Percentiles rank a stretch among this genome's conserved stretches.
Conservation (phyloP, 768 basidiomycete genomes). For the Vararia minispora region DNA sequence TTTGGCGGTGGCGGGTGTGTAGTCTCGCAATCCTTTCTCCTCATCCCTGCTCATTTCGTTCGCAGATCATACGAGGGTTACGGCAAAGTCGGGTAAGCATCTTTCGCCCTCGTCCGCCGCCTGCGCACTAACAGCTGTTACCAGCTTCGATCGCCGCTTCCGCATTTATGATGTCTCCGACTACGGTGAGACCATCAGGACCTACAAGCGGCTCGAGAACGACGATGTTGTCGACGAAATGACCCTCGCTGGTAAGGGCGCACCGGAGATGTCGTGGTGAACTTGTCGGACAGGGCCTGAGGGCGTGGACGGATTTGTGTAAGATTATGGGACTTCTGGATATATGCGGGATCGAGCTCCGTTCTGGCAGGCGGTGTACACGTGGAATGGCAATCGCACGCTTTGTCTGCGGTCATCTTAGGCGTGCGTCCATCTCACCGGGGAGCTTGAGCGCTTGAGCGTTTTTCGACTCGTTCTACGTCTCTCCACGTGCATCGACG, state of each 20-base stretch:
- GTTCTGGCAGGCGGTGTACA: too few relatives aligned
- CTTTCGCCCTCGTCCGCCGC: not conserved
- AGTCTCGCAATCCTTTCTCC: not conserved
- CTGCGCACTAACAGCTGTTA: constrained; percentile 5
- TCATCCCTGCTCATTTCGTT: constrained; percentile 8
- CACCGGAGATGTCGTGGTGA: too few relatives aligned
- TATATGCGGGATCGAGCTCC: too few relatives aligned
- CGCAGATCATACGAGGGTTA: constrained; percentile 74
- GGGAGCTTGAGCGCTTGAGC: too few relatives aligned
- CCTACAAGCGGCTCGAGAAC: constrained; percentile 74
- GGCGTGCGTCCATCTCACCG: too few relatives aligned
- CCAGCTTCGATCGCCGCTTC: constrained; percentile 83
- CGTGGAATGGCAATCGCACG: too few relatives aligned
- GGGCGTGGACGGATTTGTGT: too few relatives aligned
- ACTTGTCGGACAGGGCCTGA: too few relatives aligned
- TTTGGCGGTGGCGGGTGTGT: constrained; percentile 78
- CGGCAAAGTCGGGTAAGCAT: constrained; percentile 55
- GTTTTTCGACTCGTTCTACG: too few relatives aligned
- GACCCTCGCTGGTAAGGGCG: constrained; percentile 42
- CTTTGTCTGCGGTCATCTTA: too few relatives aligned
- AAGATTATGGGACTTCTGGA: too few relatives aligned
- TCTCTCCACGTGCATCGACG: too few relatives aligned
- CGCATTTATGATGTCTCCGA: constrained; percentile 80
- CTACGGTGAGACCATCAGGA: constrained; percentile 86
- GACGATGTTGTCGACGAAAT: constrained; percentile 57